Evolutionary conservation across 2,329 filamentous ascomycete genomes (phyloP).

Genomic region (Monilinia fructicola): DNA sequence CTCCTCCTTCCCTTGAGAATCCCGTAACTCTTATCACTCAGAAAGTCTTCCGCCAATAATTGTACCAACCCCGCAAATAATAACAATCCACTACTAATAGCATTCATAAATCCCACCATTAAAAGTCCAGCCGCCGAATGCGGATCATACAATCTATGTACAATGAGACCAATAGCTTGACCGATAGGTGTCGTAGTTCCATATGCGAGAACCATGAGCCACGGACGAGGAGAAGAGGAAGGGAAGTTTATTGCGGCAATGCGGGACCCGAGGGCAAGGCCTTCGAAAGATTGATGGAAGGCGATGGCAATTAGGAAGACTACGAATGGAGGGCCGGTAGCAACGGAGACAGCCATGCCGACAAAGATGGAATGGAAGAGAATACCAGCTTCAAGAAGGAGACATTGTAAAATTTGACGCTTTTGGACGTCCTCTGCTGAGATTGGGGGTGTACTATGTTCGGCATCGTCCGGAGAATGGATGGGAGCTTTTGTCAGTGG

Average conservation of each 20-base stretch:
- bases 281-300: slow-evolving; percentile 88
- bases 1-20: slow-evolving; percentile 56
- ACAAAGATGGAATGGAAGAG: slow-evolving; percentile 85
- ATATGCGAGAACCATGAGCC: slow-evolving; percentile 78
- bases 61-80: slow-evolving; percentile 83
- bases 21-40: slow-evolving; percentile 64
- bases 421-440: slow-evolving; percentile 56
- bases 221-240: slow-evolving; percentile 67
- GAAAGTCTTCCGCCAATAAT: slow-evolving; percentile 83
- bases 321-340: slow-evolving; percentile 74
- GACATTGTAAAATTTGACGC: slow-evolving; percentile 70
- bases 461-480: slow-evolving; percentile 28
- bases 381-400: slow-evolving; percentile 79
- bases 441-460: slow-evolving; percentile 39
- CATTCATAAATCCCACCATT: slow-evolving; percentile 86
- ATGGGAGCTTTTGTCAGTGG: slow-evolving; percentile 1
- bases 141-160: slow-evolving; percentile 80
- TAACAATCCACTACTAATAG: slow-evolving; percentile 75
- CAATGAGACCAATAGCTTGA: slow-evolving; percentile 75
- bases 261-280: slow-evolving; percentile 78
- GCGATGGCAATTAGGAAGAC: slow-evolving; percentile 78
- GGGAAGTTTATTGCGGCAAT: slow-evolving; percentile 83
- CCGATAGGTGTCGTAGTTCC: slow-evolving; percentile 77
- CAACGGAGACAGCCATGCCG: slow-evolving; percentile 81
- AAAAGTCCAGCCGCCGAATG: slow-evolving; percentile 72